Evolutionary conservation across 2,329 filamentous ascomycete genomes (phyloP), one percentile per base, ranked within the genome.

Genomic region (Hymenoscyphus repandus): DNA sequence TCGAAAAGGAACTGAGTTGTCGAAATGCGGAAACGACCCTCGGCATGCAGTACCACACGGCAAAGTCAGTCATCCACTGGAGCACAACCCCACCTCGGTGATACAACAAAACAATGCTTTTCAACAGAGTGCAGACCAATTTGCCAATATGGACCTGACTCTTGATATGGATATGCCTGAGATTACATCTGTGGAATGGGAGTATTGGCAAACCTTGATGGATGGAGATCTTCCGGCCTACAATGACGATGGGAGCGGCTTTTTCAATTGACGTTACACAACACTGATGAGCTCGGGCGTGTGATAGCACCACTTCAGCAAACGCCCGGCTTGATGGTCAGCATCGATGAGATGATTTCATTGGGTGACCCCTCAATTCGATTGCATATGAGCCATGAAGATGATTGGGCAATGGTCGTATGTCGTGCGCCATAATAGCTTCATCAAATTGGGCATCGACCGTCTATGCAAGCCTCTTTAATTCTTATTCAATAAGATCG

Each of bases 121-220:
- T 33, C 15, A 48, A 18, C 42, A 44, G 3, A 40, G 18, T 31
- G 34, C 37, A 9, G 47, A 57, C 31, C 48, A 43, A 36, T 52
- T 44, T 34, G 31, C 39, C 13, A 49, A 47, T 45, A 40, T 48
- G 17, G 51, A 56, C 33, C 48, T 55, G 4, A 45, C 37, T 18
- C 45, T 57, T 12, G 48, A 61, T 46, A 52, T 54, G 27, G 55
- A 46, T 11, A 57, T 59, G 49, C 51, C 59, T 6, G 62, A 62
- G 32, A 57, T 60, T 2, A 58, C 53, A 2, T 55, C 58, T 0
- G 49, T 61, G 20, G 62, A 66, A 31, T 66, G 63, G 63, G 59
- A 61, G 30, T 65, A 66, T 41, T 66, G 62, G 62, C 59, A 64
- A 34, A 58, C 58, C 2, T 49, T 66, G 33, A 57, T 65, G 52